These are phyloP conservation scores for Tricholoma saponaceum DNA, from an alignment of 768 basidiomycete species.

Conservation along the genomic window DNA sequence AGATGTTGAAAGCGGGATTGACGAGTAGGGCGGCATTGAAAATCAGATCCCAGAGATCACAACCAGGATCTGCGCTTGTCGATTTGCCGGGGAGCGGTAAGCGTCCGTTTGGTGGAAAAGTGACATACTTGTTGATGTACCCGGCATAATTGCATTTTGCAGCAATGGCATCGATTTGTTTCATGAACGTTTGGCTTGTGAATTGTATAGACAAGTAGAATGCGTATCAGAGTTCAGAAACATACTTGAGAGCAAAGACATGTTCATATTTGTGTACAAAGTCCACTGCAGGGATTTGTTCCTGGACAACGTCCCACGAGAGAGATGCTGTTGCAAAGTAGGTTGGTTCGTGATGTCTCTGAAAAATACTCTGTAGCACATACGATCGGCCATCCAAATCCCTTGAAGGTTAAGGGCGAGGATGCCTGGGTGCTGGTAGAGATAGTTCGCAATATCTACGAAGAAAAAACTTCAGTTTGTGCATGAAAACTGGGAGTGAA, in stretches of 20 bases:
- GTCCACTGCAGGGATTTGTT: conserved; percentile 66
- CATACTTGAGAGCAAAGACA: conserved; percentile 72
- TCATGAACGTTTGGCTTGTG: conserved; percentile 55
- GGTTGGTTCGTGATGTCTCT: not conserved
- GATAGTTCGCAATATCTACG: conserved; percentile 71
- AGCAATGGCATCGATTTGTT: conserved; percentile 49
- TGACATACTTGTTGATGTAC: conserved; percentile 59
- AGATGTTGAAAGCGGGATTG: conserved; percentile 77
- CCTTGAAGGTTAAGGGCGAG: conserved; percentile 62
- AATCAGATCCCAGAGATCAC: conserved; percentile 67
- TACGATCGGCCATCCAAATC: conserved; percentile 72
- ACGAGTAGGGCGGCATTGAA: conserved; percentile 57
- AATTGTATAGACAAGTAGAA: not conserved
- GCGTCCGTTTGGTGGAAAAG: conserved; percentile 61
- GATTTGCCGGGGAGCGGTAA: conserved; percentile 68
- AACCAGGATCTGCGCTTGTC: conserved; percentile 40
- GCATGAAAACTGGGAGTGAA: not conserved
- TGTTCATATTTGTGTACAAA: conserved; percentile 72
- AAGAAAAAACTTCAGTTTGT: not conserved
- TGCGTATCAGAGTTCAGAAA: not conserved
- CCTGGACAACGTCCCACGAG: conserved; percentile 61
- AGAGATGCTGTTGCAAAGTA: conserved; percentile 45
- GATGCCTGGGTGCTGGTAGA: conserved; percentile 51
- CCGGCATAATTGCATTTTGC: conserved; percentile 56
- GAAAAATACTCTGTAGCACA: conserved; percentile 17